Percentiles rank a stretch among this genome's conserved stretches.
phyloP scores from a whole-genome alignment of 306 rosid genomes.

The Glycine tomentella region DNA sequence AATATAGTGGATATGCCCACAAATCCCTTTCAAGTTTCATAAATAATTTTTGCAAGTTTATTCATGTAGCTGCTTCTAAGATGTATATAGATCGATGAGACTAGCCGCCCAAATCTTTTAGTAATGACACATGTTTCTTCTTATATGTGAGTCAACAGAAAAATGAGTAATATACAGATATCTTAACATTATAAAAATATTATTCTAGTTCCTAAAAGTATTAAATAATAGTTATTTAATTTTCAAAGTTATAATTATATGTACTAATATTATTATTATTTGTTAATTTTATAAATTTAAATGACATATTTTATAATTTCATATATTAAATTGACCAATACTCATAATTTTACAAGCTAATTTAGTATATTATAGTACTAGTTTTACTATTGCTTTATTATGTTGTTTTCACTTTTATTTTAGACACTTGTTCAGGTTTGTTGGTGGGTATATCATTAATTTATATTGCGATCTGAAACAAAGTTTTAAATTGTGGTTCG shows the following conservation, averaged over 20 bases:
- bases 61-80: neutral
- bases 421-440: neutral
- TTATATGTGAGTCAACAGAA: neutral
- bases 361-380: neutral
- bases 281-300: neutral
- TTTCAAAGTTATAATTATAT: neutral
- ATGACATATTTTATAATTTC: neutral
- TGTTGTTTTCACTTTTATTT: neutral
- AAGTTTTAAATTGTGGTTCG: neutral
- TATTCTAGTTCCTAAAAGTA: neutral
- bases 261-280: neutral
- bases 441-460: neutral
- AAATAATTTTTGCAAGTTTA: neutral
- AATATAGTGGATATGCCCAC: conserved; percentile 33
- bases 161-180: neutral
- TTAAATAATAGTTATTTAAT: neutral
- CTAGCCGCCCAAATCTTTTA: conserved; percentile 38
- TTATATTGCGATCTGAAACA: neutral
- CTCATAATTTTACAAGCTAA: neutral
- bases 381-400: neutral
- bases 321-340: neutral
- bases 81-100: neutral
- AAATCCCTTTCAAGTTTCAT: conserved; percentile 34
- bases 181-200: neutral
- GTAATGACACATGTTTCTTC: conserved; percentile 22